These are phyloP conservation scores for Wickerhamiella spandovensis DNA, from an alignment of 805 yeast genomes.

Conservation along the genomic window DNA sequence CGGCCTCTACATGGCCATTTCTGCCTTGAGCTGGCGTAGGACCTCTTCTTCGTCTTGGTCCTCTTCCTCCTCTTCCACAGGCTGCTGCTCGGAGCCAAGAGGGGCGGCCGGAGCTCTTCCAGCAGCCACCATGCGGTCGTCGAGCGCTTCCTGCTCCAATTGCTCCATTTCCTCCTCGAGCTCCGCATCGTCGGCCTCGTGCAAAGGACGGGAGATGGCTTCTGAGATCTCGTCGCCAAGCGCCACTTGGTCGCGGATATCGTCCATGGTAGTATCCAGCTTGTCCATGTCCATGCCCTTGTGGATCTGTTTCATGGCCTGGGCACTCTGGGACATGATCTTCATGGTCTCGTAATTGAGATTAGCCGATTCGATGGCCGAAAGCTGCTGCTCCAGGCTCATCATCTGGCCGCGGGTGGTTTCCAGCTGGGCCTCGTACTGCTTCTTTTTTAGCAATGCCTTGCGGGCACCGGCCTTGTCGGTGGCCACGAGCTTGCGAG, in stretches of 20 bases:
- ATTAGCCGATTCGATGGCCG: slow-evolving; percentile 87
- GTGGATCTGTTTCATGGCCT: slow-evolving; percentile 92
- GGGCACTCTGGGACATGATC: slow-evolving; percentile 96
- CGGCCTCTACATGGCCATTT: slow-evolving; percentile 28
- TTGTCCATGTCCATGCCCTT: slow-evolving; percentile 90
- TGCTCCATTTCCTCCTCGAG: slow-evolving; percentile 87
- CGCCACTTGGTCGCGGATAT: slow-evolving; percentile 92
- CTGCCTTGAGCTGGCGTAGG: slow-evolving; percentile 30
- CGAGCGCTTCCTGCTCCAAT: slow-evolving; percentile 69
- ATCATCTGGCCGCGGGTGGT: slow-evolving; percentile 81
- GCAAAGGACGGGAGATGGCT: slow-evolving; percentile 89
- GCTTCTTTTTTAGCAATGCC: slow-evolving; percentile 81
- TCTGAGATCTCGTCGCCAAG: slow-evolving; percentile 90
- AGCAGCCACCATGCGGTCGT: slow-evolving; percentile 39
- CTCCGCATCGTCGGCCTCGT: slow-evolving; percentile 76
- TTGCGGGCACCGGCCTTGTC: slow-evolving; percentile 70
- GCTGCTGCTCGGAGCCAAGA: slow-evolving; percentile 17
- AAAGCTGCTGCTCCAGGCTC: slow-evolving; percentile 76
- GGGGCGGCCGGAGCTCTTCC: slow-evolving; percentile 30
- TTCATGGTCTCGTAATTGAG: slow-evolving; percentile 95
- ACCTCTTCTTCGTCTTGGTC: slow-evolving; percentile 33
- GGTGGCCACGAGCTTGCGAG: slow-evolving; percentile 59
- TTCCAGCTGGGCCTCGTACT: slow-evolving; percentile 58
- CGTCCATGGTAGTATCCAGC: slow-evolving; percentile 97
- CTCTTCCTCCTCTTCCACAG: slow-evolving; percentile 16